These are phyloP conservation scores for Hysterium pulicare DNA, from an alignment of 2,329 filamentous ascomycete species.

Conservation along the genomic window DNA sequence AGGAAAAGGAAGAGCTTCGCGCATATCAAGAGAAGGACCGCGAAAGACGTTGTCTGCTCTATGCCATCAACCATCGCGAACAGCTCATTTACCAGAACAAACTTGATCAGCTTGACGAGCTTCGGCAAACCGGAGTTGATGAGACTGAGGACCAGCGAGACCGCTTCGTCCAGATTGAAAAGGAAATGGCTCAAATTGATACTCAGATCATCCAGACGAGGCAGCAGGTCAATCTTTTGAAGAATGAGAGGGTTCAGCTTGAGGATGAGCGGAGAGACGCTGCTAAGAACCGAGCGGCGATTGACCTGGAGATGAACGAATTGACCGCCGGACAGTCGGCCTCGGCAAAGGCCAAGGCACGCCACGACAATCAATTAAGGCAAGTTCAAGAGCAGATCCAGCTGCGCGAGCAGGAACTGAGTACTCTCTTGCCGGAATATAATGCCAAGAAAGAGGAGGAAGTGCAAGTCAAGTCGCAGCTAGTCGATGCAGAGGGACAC, in stretches of 20 bases:
- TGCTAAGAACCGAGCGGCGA: slow-evolving; percentile 75
- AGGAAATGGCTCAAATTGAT: slow-evolving; percentile 72
- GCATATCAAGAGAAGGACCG: slow-evolving; percentile 94
- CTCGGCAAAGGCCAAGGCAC: slow-evolving; percentile 67
- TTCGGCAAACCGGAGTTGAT: slow-evolving; percentile 76
- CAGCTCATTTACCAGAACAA: slow-evolving; percentile 74
- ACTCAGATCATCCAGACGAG: slow-evolving; percentile 74
- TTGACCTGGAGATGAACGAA: slow-evolving; percentile 79
- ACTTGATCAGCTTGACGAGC: slow-evolving; percentile 78
- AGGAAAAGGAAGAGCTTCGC: slow-evolving; percentile 93
- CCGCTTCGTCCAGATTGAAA: slow-evolving; percentile 73
- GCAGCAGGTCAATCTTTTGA: slow-evolving; percentile 78
- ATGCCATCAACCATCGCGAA: slow-evolving; percentile 88
- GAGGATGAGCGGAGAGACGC: slow-evolving; percentile 86
- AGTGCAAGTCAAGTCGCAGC: slow-evolving; percentile 62
- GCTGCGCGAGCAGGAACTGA: slow-evolving; percentile 72
- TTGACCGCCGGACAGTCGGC: slow-evolving; percentile 79
- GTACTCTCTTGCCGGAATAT: slow-evolving; percentile 72
- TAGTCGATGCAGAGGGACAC: slow-evolving; percentile 72
- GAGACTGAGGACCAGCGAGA: slow-evolving; percentile 78
- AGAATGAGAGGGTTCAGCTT: slow-evolving; percentile 79
- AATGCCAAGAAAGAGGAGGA: slow-evolving; percentile 72
- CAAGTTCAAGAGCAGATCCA: slow-evolving; percentile 71
- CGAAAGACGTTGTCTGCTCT: slow-evolving; percentile 87
- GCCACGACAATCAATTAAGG: slow-evolving; percentile 69